Percentiles rank a stretch among this genome's conserved stretches.
phyloP scores from a whole-genome alignment of 768 basidiomycete species.

The Kwoniella sp. region DNA sequence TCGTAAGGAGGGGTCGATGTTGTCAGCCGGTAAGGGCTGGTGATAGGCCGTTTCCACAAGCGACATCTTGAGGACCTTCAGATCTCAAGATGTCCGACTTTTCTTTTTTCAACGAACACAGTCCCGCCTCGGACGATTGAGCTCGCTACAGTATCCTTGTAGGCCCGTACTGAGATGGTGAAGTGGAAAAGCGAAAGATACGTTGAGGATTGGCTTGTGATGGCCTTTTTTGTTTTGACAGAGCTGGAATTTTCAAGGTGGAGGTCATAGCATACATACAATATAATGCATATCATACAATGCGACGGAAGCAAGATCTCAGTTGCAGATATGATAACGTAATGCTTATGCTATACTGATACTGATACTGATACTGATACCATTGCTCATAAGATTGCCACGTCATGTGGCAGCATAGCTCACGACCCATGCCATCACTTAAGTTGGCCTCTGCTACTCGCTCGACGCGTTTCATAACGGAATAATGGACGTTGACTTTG shows the following conservation, averaged over 20 bases:
- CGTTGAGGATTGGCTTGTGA: background rate
- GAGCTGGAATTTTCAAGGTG: slow-evolving; percentile 20
- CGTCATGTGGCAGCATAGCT: too few relatives aligned
- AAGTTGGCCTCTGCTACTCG: background rate
- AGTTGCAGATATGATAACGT: too few relatives aligned
- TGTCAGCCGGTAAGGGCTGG: background rate
- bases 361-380: too few relatives aligned
- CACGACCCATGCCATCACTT: too few relatives aligned
- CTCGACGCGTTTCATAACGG: slow-evolving; percentile 18
- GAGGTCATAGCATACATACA: slow-evolving; percentile 1
- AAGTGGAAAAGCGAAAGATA: background rate
- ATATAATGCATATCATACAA: background rate
- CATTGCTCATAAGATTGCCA: background rate
- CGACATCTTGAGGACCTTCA: background rate
- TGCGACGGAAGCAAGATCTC: background rate
- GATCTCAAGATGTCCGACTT: background rate
- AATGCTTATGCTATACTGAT: too few relatives aligned
- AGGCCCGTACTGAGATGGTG: too few relatives aligned
- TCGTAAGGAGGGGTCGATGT: background rate
- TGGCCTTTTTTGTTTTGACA: too few relatives aligned
- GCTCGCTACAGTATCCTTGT: background rate
- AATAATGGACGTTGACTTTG: too few relatives aligned
- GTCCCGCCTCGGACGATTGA: background rate
- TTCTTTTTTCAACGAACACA: too few relatives aligned
- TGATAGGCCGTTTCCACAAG: background rate